phyloP scores from a whole-genome alignment of 164 flowering plant genomes.

The Macadamia integrifolia region DNA sequence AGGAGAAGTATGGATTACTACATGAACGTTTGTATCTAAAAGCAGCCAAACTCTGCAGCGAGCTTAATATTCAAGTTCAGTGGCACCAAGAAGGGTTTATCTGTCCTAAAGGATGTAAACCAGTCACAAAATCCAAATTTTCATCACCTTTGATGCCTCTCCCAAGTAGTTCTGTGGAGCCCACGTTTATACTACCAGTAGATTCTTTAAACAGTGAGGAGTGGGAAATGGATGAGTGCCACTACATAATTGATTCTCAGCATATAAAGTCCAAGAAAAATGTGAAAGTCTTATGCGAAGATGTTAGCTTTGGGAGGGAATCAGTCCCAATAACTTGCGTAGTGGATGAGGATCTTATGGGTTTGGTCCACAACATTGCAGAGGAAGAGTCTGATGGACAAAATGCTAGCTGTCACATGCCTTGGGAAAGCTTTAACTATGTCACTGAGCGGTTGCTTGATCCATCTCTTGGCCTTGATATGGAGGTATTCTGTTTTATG shows the following conservation, averaged over 20 bases:
- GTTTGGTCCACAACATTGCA: slow-evolving; percentile 26
- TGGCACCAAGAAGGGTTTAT: slow-evolving; percentile 83
- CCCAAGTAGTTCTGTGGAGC: slow-evolving; percentile 19
- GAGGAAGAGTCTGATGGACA: slow-evolving; percentile 30
- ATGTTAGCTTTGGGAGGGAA: slow-evolving; percentile 88
- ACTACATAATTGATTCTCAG: slow-evolving; percentile 51
- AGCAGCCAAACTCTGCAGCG: slow-evolving; percentile 95
- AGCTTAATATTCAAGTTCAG: slow-evolving; percentile 54
- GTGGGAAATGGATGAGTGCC: slow-evolving; percentile 80
- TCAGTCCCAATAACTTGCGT: slow-evolving; percentile 66
- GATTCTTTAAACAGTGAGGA: slow-evolving; percentile 28
- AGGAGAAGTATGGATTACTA: slow-evolving; percentile 55
- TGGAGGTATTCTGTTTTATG: slow-evolving; percentile 40
- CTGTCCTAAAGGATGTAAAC: slow-evolving; percentile 81
- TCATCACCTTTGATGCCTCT: slow-evolving; percentile 32
- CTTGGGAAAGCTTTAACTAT: slow-evolving; percentile 89
- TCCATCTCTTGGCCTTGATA: slow-evolving; percentile 45
- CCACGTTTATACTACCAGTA: slow-evolving; percentile 3
- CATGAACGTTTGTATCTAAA: slow-evolving; percentile 71
- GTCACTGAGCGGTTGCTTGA: slow-evolving; percentile 57
- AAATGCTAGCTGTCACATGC: slow-evolving; percentile 33
- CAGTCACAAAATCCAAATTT: slow-evolving; percentile 17
- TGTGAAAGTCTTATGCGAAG: slow-evolving; percentile 54
- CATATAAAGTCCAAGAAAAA: slow-evolving; percentile 40
- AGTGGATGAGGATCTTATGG: slow-evolving; percentile 51